Evolutionary conservation across 805 yeast genomes (phyloP).

Genomic region (Nakazawaea anatomiae): DNA sequence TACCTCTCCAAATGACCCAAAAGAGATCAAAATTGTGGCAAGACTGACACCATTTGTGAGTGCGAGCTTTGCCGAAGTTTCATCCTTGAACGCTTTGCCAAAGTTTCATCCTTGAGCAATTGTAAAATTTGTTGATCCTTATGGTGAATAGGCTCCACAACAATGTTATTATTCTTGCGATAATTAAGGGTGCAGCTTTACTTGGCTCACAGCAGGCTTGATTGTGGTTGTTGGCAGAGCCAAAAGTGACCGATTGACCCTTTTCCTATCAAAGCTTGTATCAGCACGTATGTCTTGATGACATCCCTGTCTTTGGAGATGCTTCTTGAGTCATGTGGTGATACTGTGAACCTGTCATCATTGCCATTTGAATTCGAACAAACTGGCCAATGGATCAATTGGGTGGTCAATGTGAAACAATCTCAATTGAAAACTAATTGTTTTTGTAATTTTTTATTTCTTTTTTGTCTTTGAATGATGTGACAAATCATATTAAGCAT

Average conservation of each 20-base stretch:
- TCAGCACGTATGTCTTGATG: constrained; percentile 55
- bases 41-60: constrained; percentile 36
- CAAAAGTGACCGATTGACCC: constrained; percentile 61
- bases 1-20: constrained; percentile 54
- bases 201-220: constrained; percentile 68
- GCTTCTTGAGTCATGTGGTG: constrained; percentile 30
- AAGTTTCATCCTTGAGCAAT: constrained; percentile 35
- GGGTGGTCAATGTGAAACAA: constrained; percentile 53
- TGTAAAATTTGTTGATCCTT: constrained; percentile 62
- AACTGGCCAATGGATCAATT: constrained; percentile 65
- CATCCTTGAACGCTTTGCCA: no score
- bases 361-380: constrained; percentile 33
- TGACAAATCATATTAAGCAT: no score
- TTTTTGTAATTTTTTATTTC: no score
- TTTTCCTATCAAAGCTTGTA: constrained; percentile 52
- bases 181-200: constrained; percentile 69
- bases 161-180: constrained; percentile 52
- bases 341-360: constrained; percentile 25
- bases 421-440: no score
- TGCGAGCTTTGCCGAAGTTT: constrained; percentile 42
- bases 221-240: constrained; percentile 38
- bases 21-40: constrained; percentile 48
- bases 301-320: constrained; percentile 30
- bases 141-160: constrained; percentile 75
- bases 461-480: no score